Conservation (phyloP, 129 eudicot genomes). For the Oenanthe sinensis region DNA sequence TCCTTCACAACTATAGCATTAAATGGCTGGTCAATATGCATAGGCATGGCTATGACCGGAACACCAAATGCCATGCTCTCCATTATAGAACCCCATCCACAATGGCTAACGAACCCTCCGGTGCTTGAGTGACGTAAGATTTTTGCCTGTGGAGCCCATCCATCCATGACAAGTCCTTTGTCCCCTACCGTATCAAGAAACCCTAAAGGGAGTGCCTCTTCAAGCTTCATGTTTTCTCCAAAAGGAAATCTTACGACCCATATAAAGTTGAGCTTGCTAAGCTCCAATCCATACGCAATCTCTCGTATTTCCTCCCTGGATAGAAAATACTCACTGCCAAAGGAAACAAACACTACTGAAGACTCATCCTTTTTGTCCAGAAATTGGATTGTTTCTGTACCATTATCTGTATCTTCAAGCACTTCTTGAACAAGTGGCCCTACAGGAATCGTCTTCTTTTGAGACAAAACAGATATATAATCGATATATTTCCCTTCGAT, state of each 20-base stretch:
- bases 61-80: conserved; percentile 7
- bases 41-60: not conserved
- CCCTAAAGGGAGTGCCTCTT: not conserved
- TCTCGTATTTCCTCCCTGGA: not conserved
- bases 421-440: not conserved
- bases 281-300: not conserved
- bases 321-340: not conserved
- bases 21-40: conserved; percentile 1
- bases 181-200: not conserved
- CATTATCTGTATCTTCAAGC: not conserved
- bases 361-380: not conserved
- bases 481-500: not conserved
- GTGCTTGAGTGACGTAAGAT: not conserved
- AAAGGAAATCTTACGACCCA: not conserved
- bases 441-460: not conserved
- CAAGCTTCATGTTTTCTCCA: not conserved
- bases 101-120: not conserved
- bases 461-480: not conserved
- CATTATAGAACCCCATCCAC: not conserved
- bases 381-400: not conserved
- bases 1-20: not conserved
- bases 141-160: conserved; percentile 5
- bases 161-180: not conserved
- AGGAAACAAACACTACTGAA: conserved; percentile 4
- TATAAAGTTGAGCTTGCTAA: not conserved